Evolutionary conservation across 768 basidiomycete genomes (phyloP).

Genomic region (Rubroboletus pulcherrimus): DNA sequence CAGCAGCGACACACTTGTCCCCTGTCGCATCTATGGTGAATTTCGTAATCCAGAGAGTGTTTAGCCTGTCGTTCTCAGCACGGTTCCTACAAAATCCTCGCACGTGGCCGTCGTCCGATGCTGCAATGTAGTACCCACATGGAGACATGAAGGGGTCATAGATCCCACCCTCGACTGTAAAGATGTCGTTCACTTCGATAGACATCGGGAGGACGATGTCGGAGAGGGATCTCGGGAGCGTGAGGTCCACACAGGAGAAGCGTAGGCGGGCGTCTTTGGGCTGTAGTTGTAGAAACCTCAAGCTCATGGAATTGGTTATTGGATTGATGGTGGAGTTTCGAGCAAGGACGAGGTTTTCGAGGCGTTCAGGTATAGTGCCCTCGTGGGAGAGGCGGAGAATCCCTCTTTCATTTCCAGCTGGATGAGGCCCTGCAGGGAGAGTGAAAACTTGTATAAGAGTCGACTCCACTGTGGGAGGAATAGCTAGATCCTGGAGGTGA

Average conservation of each 20-base stretch:
- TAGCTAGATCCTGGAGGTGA: not conserved
- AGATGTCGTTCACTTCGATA: not conserved
- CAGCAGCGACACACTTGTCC: not conserved
- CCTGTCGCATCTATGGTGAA: conserved; percentile 4
- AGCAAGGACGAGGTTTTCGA: not conserved
- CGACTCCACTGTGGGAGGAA: not conserved
- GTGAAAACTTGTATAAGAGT: conserved; percentile 5
- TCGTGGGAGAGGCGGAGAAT: conserved; percentile 8
- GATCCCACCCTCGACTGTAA: not conserved
- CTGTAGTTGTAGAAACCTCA: conserved; percentile 2
- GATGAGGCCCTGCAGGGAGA: not conserved
- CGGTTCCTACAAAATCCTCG: not conserved
- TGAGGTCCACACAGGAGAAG: conserved; percentile 2
- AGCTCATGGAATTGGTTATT: not conserved
- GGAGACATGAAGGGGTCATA: not conserved
- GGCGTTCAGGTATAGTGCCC: not conserved
- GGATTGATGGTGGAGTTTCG: conserved; percentile 1
- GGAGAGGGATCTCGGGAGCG: not conserved
- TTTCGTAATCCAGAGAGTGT: not conserved
- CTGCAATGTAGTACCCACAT: not conserved
- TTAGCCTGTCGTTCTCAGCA: not conserved
- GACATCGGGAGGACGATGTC: not conserved
- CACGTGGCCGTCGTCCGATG: conserved; percentile 5
- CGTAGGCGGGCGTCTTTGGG: not conserved
- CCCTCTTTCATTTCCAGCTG: not conserved